Conservation (phyloP, 345 rosid species). For the Rhizophora mangle region DNA sequence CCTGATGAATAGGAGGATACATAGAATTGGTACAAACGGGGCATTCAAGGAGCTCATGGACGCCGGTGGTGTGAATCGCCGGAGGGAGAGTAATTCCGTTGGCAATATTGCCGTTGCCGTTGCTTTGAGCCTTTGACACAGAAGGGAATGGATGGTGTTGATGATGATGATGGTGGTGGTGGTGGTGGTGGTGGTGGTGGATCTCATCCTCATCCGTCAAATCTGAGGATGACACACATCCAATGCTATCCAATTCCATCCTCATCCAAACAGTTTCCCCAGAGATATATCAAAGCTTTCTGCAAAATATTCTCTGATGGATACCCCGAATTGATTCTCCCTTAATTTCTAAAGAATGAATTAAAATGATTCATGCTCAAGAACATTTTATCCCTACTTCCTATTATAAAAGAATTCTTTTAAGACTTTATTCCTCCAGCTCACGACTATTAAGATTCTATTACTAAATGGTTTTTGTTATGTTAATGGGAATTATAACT, state of each 20-base stretch:
- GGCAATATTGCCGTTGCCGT: conserved; percentile 2
- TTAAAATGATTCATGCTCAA: no score
- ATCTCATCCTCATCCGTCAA: conserved; percentile 28
- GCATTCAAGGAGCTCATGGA: conserved; percentile 93
- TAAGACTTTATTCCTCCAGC: no score
- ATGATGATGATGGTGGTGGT: background rate
- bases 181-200: conserved; percentile 19
- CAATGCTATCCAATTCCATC: conserved; percentile 22
- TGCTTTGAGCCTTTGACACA: conserved; percentile 24
- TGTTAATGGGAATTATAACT: no score
- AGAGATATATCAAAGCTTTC: background rate
- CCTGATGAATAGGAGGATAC: conserved; percentile 99
- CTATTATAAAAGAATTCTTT: no score
- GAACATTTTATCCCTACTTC: no score
- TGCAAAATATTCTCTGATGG: background rate
- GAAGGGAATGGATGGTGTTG: conserved; percentile 16
- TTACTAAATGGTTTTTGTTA: no score
- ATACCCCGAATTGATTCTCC: background rate
- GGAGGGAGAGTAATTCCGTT: conserved; percentile 15
- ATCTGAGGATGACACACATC: conserved; percentile 25
- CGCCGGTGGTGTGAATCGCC: conserved; percentile 67
- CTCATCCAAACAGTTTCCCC: background rate
- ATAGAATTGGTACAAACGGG: conserved; percentile 98
- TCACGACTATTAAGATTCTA: no score
- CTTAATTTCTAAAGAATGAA: no score